Base-by-base conservation (phyloP, 345 rosid genomes). In the Ailanthus altissimus region DNA sequence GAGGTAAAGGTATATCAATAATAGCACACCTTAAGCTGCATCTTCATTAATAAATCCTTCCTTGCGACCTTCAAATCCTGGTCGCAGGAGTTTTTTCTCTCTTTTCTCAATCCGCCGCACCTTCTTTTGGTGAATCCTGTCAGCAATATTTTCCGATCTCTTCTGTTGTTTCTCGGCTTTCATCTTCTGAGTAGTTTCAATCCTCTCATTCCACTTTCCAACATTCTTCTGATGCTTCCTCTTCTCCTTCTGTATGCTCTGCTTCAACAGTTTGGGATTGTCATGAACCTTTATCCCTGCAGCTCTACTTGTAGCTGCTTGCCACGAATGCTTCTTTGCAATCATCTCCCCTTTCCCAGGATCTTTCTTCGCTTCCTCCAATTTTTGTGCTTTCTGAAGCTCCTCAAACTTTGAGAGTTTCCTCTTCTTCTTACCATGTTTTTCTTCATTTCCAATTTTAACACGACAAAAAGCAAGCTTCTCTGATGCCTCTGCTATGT, bases 121-220 rank as follows among this genome's bases (percentile, higher is more conserved):
- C 90, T 93, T 95, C 79, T 93, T 95, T 77, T 92, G 87, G 15
- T 88, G 88, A 75, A 85, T 85, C 83, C 94, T 89, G 43, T 79
- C 92, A 0, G 93, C 85, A 71, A 93, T 90, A 32, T 95, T 93
- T 61, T 83, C 89, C 2, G 94, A 86, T 72, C 98, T 84, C 80
- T 87, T 90, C 54, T 93, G 89, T 71, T 93, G 97, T 82, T 88
- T 96, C 57, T 88, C 97, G 9, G 83, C 83, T 75, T 84, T 88
- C 87, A 84, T 78, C 86, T 91, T 92, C 73, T 83, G 80, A 21
- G 84, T 92, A 11, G 87, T 78, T 80, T 90, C 92, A 18, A 84
- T 67, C 77, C 98, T 88, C 47, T 89, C 99, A 59, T 86, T 92
- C 99, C 99, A 96, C 83, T 92, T 96, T 89, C 86, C 91, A 3